Conservation (phyloP, 257 asterid species). For the Nicotiana paniculata region DNA sequence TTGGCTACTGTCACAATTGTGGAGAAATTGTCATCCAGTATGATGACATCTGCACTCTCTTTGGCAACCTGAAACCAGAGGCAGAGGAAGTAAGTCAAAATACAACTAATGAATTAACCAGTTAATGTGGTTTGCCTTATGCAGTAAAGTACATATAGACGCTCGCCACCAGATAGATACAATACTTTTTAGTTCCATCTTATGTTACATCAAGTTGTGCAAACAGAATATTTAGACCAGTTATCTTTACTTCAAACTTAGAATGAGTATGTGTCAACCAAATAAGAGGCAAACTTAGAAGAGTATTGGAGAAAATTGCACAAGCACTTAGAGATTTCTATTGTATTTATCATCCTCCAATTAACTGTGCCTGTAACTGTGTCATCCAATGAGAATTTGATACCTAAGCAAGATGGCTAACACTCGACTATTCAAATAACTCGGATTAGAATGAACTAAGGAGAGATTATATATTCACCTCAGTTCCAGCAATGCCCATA, state of each 20-base stretch:
- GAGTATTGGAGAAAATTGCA: neutral
- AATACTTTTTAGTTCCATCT: neutral
- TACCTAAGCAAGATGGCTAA: neutral
- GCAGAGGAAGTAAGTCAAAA: conserved; percentile 2
- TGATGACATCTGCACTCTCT: conserved; percentile 93
- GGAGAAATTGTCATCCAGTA: conserved; percentile 87
- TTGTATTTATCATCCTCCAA: neutral
- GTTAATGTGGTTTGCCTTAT: neutral
- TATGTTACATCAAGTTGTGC: neutral
- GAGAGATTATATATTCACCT: conserved; percentile 35
- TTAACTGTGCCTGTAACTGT: neutral
- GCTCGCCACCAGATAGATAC: neutral
- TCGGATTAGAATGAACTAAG: neutral
- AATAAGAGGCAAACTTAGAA: neutral
- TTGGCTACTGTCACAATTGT: conserved; percentile 82
- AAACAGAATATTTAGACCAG: neutral
- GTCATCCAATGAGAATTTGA: neutral
- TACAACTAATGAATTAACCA: neutral
- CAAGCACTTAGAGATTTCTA: neutral
- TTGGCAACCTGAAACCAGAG: conserved; percentile 60
- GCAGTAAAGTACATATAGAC: neutral
- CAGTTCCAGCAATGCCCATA: conserved; percentile 98
- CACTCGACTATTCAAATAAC: neutral
- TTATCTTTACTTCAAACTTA: neutral
- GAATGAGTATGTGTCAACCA: neutral